Conservation (phyloP, 352 stramenopile species). For the Pythium rishiriense region DNA sequence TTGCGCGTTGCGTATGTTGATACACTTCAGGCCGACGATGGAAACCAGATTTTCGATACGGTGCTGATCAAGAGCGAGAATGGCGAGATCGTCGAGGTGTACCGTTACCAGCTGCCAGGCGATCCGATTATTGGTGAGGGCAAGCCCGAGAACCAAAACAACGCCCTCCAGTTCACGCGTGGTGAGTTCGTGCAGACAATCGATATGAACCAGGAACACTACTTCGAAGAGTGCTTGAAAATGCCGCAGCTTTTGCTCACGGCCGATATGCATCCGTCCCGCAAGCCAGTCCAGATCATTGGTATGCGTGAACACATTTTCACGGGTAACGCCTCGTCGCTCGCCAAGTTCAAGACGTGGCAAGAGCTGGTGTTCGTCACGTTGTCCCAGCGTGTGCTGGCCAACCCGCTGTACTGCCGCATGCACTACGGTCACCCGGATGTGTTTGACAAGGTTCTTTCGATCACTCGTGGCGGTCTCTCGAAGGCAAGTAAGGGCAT, state of each 20-base stretch:
- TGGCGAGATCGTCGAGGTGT: constrained; percentile 86
- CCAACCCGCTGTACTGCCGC: constrained; percentile 67
- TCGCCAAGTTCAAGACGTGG: constrained; percentile 87
- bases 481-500: constrained; percentile 89
- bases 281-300: constrained; percentile 80
- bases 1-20: constrained; percentile 90
- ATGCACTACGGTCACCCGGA: constrained; percentile 90
- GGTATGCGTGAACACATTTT: constrained; percentile 91
- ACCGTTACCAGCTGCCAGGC: constrained; percentile 85
- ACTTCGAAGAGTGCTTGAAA: constrained; percentile 87
- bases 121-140: constrained; percentile 88
- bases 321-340: constrained; percentile 80
- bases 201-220: constrained; percentile 92
- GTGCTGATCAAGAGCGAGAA: constrained; percentile 81
- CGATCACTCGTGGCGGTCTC: constrained; percentile 80
- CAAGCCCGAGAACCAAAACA: constrained; percentile 90
- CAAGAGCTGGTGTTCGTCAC: constrained; percentile 89
- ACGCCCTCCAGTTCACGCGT: constrained; percentile 82
- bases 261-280: constrained; percentile 34
- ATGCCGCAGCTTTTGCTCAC: constrained; percentile 88
- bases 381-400: constrained; percentile 81
- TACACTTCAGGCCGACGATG: constrained; percentile 47
- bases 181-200: constrained; percentile 89
- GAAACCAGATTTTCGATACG: constrained; percentile 58
- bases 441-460: constrained; percentile 87